These are phyloP conservation scores for Penicillium malachiteum DNA, from an alignment of 495 filamentous ascomycete species.

Conservation along the genomic window DNA sequence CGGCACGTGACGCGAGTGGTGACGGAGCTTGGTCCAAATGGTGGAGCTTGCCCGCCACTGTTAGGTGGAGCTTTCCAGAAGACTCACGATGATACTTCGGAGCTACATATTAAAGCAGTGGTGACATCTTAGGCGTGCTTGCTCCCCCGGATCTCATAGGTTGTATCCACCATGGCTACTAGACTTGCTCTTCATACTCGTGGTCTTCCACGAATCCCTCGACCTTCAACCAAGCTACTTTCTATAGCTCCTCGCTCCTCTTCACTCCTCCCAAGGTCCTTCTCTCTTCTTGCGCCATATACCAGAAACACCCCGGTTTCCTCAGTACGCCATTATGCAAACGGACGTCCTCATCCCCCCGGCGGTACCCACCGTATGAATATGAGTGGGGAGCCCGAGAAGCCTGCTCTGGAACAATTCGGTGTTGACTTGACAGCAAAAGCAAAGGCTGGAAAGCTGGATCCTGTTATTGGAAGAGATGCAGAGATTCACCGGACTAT, in stretches of 20 bases:
- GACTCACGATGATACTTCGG: conserved; percentile 24
- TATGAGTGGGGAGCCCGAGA: conserved; percentile 72
- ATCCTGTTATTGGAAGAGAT: conserved; percentile 93
- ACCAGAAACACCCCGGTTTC: conserved; percentile 10
- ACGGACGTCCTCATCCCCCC: conserved; percentile 78
- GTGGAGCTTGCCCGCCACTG: conserved; percentile 35
- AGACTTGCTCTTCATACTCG: conserved; percentile 35
- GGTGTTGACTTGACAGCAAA: conserved; percentile 86
- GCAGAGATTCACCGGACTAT: conserved; percentile 91
- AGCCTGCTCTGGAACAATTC: conserved; percentile 84
- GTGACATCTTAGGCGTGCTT: not conserved
- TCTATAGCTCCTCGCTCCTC: conserved; percentile 22
- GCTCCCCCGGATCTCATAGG: not conserved
- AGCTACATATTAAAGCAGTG: not conserved
- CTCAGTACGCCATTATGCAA: conserved; percentile 61
- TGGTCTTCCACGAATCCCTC: conserved; percentile 30
- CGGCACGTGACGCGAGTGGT: conserved; percentile 34
- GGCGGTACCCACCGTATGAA: conserved; percentile 94
- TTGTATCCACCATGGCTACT: conserved; percentile 31
- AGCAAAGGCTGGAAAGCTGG: conserved; percentile 85
- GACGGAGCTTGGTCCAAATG: conserved; percentile 33
- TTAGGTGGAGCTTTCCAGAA: conserved; percentile 49
- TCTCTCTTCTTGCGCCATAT: conserved; percentile 13
- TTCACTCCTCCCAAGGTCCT: conserved; percentile 16
- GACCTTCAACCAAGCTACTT: conserved; percentile 20